A percentile compares a stretch with the other conserved stretches of the same genome.
Evolutionary conservation across 352 stramenopile species (phyloP).

Genomic region (Phytophthora quininea): DNA sequence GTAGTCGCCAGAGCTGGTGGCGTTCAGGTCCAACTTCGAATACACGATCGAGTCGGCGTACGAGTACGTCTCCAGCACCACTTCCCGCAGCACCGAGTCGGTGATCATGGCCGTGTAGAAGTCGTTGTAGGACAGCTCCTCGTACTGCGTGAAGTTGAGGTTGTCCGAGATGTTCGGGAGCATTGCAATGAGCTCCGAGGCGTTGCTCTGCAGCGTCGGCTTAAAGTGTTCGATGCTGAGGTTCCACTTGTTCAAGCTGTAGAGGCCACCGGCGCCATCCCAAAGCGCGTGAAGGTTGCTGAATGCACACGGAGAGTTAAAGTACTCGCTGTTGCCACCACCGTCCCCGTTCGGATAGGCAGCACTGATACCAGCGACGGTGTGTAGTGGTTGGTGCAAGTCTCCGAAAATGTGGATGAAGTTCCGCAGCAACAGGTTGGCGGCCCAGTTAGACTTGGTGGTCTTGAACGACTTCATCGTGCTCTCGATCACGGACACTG

Average conservation of each 20-base stretch:
- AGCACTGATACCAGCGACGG: constrained; percentile 47
- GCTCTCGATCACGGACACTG: constrained; percentile 48
- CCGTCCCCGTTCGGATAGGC: constrained; percentile 56
- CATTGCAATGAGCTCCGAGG: constrained; percentile 51
- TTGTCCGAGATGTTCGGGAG: constrained; percentile 38
- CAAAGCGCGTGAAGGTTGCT: constrained; percentile 74
- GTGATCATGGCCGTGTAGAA: constrained; percentile 40
- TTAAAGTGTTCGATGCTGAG: constrained; percentile 33
- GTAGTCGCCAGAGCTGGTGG: constrained; percentile 3
- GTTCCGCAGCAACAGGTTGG: constrained; percentile 65
- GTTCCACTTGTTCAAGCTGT: constrained; percentile 62
- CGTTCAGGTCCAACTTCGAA: constrained; percentile 35
- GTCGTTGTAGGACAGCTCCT: constrained; percentile 35
- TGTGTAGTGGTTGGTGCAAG: constrained; percentile 68
- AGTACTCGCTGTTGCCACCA: constrained; percentile 68
- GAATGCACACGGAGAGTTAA: constrained; percentile 50
- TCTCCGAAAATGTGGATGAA: constrained; percentile 79
- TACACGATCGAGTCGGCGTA: constrained; percentile 54
- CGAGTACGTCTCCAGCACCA: constrained; percentile 55
- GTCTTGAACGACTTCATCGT: constrained; percentile 60
- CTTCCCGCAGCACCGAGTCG: constrained; percentile 33
- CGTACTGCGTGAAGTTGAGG: constrained; percentile 50
- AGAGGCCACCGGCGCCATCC: constrained; percentile 60
- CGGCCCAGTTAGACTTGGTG: constrained; percentile 67
- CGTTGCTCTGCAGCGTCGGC: constrained; percentile 39